These are phyloP conservation scores for Pythium volutum DNA, from an alignment of 352 stramenopile genomes.

Conservation along the genomic window DNA sequence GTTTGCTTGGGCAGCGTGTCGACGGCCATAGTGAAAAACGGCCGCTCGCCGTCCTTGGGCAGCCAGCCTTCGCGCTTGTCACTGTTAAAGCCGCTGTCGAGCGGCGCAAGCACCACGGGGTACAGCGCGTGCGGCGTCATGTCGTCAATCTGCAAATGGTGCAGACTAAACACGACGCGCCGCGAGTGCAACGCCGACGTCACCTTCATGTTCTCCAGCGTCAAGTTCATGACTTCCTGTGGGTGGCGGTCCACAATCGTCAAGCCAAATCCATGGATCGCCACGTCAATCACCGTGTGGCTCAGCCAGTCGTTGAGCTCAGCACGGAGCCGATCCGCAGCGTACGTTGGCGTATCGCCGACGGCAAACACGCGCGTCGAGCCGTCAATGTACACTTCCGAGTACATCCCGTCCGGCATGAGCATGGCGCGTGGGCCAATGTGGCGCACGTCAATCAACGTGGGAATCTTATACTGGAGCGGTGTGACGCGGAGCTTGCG, in stretches of 20 bases:
- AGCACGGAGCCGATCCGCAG: constrained; percentile 48
- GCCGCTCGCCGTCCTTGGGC: constrained; percentile 64
- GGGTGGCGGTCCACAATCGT: constrained; percentile 77
- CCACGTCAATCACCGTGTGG: constrained; percentile 70
- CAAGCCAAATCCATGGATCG: constrained; percentile 34
- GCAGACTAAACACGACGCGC: constrained; percentile 52
- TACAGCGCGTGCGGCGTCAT: constrained; percentile 75
- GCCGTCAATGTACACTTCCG: constrained; percentile 85
- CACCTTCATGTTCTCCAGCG: constrained; percentile 80
- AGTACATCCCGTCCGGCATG: constrained; percentile 53
- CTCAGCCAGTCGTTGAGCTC: constrained; percentile 72
- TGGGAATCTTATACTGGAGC: constrained; percentile 64
- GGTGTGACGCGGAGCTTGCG: constrained; percentile 59
- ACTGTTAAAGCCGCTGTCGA: constrained; percentile 87
- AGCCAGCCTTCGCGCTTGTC: constrained; percentile 85
- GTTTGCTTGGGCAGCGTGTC: constrained; percentile 55
- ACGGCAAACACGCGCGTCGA: constrained; percentile 77
- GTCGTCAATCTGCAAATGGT: constrained; percentile 87
- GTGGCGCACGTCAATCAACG: constrained; percentile 68
- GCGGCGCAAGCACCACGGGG: constrained; percentile 67
- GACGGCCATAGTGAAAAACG: constrained; percentile 65
- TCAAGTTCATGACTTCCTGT: constrained; percentile 83
- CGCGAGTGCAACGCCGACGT: constrained; percentile 49
- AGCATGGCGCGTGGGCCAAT: constrained; percentile 51
- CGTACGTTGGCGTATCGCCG: constrained; percentile 65